Evolutionary conservation across 768 basidiomycete species (phyloP), one percentile per base, ranked within the genome.

Genomic region (Suillus fuscotomentosus): DNA sequence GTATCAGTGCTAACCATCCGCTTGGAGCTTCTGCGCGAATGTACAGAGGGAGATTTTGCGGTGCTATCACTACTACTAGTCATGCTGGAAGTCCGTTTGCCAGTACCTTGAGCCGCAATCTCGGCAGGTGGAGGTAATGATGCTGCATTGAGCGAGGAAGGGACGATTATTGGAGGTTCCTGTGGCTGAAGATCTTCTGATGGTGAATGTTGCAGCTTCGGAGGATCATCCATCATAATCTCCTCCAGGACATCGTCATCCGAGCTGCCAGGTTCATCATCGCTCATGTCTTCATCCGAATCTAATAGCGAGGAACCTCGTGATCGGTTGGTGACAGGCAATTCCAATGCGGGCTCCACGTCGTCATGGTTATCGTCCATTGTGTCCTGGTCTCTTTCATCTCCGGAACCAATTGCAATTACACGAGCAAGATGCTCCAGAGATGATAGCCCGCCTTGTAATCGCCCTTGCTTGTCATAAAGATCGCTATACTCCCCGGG

Each of bases 371-470:
- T 81, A 43, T 88, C 87, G 47, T 89, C 87, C 75, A 85, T 85
- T 11, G 80, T 75, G 24, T 88, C 86, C 39, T 82, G 79, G 62
- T 86, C 83, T 17, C 76, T 78, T 5, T 84, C 84, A 20, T 83
- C 83, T 14, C 83, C 84, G 27, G 81, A 82, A 57, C 85, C 86
- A 55, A 88, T 80, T 0, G 88, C 84, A 17, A 97, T 91, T 3
- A 96, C 92, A 34, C 88, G 87, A 0, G 95, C 94, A 8, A 99
- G 80, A 62, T 92, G 89, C 72, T 97, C 95, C 61, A 97, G 79
- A 14, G 90, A 89, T 2, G 87, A 79, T 13, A 97, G 77, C 6
- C 97, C 96, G n/a, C 95, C 95, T 68, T 89, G 87, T 50, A 99
- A 78, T 34, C 92, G 86, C 22, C 97, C 97, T 60, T 93, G 87